Evolutionary conservation across 2,329 filamentous ascomycete genomes (phyloP).

Genomic region (Cladosporium sp.): DNA sequence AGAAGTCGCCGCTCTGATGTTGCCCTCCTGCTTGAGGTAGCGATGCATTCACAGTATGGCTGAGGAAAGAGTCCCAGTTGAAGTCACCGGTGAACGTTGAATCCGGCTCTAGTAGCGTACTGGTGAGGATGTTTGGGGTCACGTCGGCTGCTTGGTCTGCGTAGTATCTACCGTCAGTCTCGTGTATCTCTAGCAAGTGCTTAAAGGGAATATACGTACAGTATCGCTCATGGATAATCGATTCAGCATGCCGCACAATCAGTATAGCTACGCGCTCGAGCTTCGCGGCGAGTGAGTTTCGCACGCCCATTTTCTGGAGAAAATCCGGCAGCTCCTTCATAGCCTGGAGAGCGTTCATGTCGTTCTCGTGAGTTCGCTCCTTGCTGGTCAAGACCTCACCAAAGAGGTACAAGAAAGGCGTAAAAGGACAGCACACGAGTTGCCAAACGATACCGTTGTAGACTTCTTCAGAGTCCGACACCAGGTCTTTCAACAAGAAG

Average conservation of each 20-base stretch:
- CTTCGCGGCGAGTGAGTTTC: conserved; percentile 17
- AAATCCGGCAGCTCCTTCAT: conserved; percentile 21
- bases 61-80: conserved; percentile 10
- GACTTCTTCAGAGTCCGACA: conserved; percentile 18
- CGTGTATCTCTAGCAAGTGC: background rate
- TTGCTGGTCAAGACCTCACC: conserved; percentile 17
- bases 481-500: conserved; percentile 15
- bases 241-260: conserved; percentile 18
- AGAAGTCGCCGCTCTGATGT: background rate
- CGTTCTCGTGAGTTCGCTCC: background rate
- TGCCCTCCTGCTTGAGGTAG: background rate
- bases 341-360: conserved; percentile 12
- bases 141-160: background rate
- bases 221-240: background rate
- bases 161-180: background rate
- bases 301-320: conserved; percentile 16
- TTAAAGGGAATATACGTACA: background rate
- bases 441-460: conserved; percentile 25
- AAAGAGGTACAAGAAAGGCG: conserved; percentile 21
- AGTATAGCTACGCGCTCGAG: conserved; percentile 16
- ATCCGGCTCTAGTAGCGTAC: no score
- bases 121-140: no score
- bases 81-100: background rate
- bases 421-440: conserved; percentile 21
- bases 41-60: background rate